Conservation (phyloP, 352 stramenopile genomes). For the Phytopythium montanum region DNA sequence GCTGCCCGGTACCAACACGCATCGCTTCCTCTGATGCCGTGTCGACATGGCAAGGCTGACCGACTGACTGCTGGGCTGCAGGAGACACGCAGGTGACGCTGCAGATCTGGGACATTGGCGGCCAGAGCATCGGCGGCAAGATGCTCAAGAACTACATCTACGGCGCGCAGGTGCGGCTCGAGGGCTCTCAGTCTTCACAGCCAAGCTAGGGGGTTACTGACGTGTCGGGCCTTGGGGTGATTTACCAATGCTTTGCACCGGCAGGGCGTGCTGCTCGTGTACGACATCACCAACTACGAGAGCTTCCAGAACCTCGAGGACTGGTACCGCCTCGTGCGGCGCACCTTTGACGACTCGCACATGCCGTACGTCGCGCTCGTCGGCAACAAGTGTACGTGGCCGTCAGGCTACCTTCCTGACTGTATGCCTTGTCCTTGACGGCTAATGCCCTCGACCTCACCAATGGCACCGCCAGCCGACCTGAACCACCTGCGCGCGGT, state of each 20-base stretch:
- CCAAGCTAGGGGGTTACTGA: too few relatives aligned
- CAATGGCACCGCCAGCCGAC: constrained; percentile 57
- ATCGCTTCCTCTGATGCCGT: neutral
- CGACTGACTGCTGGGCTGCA: constrained; percentile 13
- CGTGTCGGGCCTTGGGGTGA: too few relatives aligned
- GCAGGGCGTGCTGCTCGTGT: constrained; percentile 89
- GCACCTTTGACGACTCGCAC: constrained; percentile 80
- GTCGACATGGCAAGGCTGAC: neutral
- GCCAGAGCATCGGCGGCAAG: constrained; percentile 86
- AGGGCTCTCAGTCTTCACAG: too few relatives aligned
- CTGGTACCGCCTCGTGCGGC: constrained; percentile 90
- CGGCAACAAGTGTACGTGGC: constrained; percentile 87
- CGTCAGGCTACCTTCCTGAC: neutral
- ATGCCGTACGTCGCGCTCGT: constrained; percentile 90
- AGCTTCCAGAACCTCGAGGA: constrained; percentile 95
- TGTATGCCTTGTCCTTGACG: constrained; percentile 2
- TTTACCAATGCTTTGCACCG: too few relatives aligned
- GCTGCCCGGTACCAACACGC: constrained; percentile 59
- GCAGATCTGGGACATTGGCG: constrained; percentile 95
- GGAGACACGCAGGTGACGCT: constrained; percentile 89
- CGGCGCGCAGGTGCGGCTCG: constrained; percentile 88
- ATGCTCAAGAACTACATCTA: constrained; percentile 94
- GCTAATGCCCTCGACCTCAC: neutral
- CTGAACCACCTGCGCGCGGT: constrained; percentile 90
- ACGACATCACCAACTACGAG: constrained; percentile 96